Base-by-base conservation (phyloP, 495 filamentous ascomycete genomes). In the Annulohypoxylon stygium region DNA sequence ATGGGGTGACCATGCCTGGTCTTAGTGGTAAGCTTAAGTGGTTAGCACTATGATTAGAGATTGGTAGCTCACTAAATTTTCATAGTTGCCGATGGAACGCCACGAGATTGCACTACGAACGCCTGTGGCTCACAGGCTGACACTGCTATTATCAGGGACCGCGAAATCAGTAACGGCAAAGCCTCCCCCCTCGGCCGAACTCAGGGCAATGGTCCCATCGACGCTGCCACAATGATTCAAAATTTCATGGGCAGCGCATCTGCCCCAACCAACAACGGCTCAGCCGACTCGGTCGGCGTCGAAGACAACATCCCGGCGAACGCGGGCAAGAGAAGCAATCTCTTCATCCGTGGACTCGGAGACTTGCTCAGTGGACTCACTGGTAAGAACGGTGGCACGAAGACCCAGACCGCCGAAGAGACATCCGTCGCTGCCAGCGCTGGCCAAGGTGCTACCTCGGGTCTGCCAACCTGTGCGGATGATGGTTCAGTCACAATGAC, bases 401-500 rank as follows among this genome's bases (percentile, higher is more conserved):
- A 80, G 69, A 85, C 76, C 43, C 57, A 74, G 11, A 78, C 76
- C 1, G 73, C 82, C 20, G 70, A 66, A 16, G 86, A 87, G 77
- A 79, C 78, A 5, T 81, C 77, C 2, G 79, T 88, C n/a, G 79
- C 79, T 6, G 77, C 80, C 0, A 78, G 81, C 1, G 80, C 82
- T 1, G 85, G 85, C 37, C 66, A 73, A 16, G 86, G 85, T 23
- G 71, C 82, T 2, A 71, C 61, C 0, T 65, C 67, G 34, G 87
- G 88, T 2, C 65, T 89, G 50, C 88, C 88, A 0, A 88, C 87
- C 4, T 83, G 79, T 61, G 80, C 81, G 33, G 86, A 87, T 65
- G 86, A 87, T 48, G 88, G 88, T 18, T 83, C 83, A 4, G 79
- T 89, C 71, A 80, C 73, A n/a, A 88, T 88, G 86, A 88, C 85